Evolutionary conservation across 148 eudicot genomes (phyloP).

Genomic region (Amaranthus hypochondriacus): DNA sequence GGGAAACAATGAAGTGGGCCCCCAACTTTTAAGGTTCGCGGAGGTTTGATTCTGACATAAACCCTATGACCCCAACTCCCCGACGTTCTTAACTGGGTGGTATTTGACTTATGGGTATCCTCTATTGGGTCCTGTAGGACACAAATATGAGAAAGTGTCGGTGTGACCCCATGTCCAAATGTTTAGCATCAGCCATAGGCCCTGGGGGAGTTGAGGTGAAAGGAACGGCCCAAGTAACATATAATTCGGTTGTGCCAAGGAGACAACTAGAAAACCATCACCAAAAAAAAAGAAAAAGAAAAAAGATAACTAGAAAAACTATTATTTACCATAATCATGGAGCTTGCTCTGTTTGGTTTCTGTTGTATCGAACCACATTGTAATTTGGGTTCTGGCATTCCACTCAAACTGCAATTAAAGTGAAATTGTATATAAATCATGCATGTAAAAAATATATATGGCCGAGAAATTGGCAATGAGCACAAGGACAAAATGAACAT

Average conservation of each 20-base stretch:
- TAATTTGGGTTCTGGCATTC: slow-evolving; percentile 96
- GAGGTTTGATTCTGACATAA: too few relatives aligned
- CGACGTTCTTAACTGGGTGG: too few relatives aligned
- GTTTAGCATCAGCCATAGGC: too few relatives aligned
- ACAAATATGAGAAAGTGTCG: too few relatives aligned
- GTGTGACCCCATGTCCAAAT: too few relatives aligned
- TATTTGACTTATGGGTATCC: too few relatives aligned
- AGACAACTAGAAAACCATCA: background rate
- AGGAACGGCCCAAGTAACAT: too few relatives aligned
- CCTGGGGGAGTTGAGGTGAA: too few relatives aligned
- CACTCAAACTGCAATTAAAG: slow-evolving; percentile 71
- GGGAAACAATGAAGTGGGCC: background rate
- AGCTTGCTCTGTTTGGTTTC: slow-evolving; percentile 74
- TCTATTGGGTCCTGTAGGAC: too few relatives aligned
- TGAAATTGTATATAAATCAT: slow-evolving; percentile 7
- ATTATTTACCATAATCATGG: slow-evolving; percentile 84
- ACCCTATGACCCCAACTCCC: too few relatives aligned
- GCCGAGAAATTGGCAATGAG: slow-evolving; percentile 3
- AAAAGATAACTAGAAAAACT: background rate
- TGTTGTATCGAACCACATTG: slow-evolving; percentile 92
- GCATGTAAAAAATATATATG: background rate
- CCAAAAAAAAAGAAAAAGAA: background rate
- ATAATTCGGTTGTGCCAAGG: background rate
- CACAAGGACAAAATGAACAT: background rate
- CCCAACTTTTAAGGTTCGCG: background rate